Evolutionary conservation across 305 asterid species (phyloP).

Genomic region (Plantago coronopus): DNA sequence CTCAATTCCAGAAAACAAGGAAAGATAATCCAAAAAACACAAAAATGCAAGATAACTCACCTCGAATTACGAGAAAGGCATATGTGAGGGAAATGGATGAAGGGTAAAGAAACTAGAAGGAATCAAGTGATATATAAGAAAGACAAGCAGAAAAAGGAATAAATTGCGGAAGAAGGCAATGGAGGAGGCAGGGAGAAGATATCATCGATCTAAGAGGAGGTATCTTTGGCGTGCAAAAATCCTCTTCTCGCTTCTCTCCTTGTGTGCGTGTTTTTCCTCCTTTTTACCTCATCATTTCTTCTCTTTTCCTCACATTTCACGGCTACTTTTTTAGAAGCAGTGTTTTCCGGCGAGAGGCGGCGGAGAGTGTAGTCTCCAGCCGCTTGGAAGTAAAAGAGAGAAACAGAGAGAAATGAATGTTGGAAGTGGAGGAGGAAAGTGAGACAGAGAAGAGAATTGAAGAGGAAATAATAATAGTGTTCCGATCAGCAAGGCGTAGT

Average conservation of each 20-base stretch:
- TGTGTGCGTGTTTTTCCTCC: slow-evolving; percentile 44
- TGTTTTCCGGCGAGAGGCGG: slow-evolving; percentile 28
- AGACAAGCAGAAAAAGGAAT: slow-evolving; percentile 36
- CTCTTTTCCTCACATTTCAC: slow-evolving; percentile 65
- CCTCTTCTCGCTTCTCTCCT: slow-evolving; percentile 66
- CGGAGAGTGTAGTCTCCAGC: not conserved
- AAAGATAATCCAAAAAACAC: slow-evolving; percentile 16
- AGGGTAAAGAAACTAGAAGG: not conserved
- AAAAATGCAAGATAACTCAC: slow-evolving; percentile 11
- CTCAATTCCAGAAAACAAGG: slow-evolving; percentile 1
- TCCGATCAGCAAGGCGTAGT: not conserved
- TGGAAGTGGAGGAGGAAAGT: not conserved
- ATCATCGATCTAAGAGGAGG: slow-evolving; percentile 66
- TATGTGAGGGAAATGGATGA: not conserved
- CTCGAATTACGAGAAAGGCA: not conserved
- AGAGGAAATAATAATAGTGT: too few relatives aligned
- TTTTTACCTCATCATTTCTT: slow-evolving; percentile 19
- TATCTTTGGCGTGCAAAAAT: slow-evolving; percentile 82
- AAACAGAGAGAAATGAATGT: too few relatives aligned
- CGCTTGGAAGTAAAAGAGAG: not conserved
- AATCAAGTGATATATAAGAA: slow-evolving; percentile 29
- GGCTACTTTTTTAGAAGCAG: slow-evolving; percentile 21
- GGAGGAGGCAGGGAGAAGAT: slow-evolving; percentile 44
- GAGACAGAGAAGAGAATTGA: too few relatives aligned
- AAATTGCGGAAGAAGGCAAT: slow-evolving; percentile 79